Percentiles rank a stretch among this genome's conserved stretches.
Conservation (phyloP, 2,329 filamentous ascomycete genomes). For the Calonectria pauciramosa region DNA sequence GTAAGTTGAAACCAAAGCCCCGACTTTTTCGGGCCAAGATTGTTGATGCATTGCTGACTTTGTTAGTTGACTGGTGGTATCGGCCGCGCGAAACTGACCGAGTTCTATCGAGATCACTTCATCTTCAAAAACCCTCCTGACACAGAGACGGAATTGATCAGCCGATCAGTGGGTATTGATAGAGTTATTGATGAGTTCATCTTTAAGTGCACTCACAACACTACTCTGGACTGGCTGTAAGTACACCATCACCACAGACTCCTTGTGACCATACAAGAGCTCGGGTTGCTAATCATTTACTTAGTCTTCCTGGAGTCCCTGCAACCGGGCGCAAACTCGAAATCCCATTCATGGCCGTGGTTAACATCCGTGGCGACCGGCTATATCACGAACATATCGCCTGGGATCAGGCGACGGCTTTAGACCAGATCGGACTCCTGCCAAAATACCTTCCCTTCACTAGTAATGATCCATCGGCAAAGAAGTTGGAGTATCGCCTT, state of each 20-base stretch:
- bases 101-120: conserved; percentile 81
- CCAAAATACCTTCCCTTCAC: conserved; percentile 4
- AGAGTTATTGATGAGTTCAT: conserved; percentile 80
- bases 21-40: neutral
- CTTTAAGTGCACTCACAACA: conserved; percentile 73
- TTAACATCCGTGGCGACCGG: conserved; percentile 73
- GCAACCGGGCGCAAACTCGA: conserved; percentile 65
- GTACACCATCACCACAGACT: conserved; percentile 42
- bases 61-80: conserved; percentile 74
- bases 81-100: conserved; percentile 71
- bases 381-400: conserved; percentile 76
- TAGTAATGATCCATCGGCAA: neutral
- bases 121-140: conserved; percentile 80
- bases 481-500: neutral
- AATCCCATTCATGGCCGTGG: conserved; percentile 72
- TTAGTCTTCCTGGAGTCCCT: conserved; percentile 60
- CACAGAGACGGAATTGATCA: conserved; percentile 76
- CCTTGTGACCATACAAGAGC: neutral
- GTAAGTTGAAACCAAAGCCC: conserved; percentile 52
- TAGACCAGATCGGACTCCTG: conserved; percentile 64
- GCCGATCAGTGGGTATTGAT: conserved; percentile 79
- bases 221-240: conserved; percentile 77
- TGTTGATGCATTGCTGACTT: neutral
- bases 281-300: neutral
- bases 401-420: conserved; percentile 75